Conservation (phyloP, 139 green algal genomes). For the Chlamydomonas incerta region DNA sequence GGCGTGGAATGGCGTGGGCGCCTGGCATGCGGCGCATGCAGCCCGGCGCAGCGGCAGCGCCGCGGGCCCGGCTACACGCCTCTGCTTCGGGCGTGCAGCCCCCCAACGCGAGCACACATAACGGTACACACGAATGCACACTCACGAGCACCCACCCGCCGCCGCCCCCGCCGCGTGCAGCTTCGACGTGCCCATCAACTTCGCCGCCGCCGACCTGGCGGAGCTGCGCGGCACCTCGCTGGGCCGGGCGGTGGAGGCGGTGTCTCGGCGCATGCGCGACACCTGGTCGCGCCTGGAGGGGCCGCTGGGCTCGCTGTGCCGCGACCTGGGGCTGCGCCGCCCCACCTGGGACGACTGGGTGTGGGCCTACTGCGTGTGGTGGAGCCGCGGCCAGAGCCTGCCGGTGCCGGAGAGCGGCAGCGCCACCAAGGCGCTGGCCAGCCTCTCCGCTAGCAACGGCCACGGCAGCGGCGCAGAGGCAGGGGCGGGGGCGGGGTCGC, state of each 20-base stretch:
- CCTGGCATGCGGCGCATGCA: no score
- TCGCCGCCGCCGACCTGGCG: constrained; percentile 61
- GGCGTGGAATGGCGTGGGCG: no score
- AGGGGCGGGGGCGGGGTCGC: no score
- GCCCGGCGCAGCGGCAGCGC: constrained; percentile 10
- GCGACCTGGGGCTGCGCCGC: constrained; percentile 9
- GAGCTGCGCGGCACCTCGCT: constrained; percentile 82
- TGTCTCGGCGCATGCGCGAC: constrained; percentile 8
- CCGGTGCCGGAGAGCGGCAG: constrained; percentile 49
- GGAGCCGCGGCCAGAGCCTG: constrained; percentile 65
- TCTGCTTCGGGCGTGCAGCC: no score
- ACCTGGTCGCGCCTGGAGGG: constrained; percentile 26
- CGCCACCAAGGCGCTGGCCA: no score
- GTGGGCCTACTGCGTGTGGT: constrained; percentile 76
- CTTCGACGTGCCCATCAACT: constrained; percentile 66
- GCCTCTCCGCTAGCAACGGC: no score
- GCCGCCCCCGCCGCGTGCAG: no score
- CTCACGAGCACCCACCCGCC: no score
- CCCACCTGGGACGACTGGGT: constrained; percentile 75
- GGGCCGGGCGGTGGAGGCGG: constrained; percentile 50
- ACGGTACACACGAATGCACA: no score
- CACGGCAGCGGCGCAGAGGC: no score
- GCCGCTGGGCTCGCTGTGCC: constrained; percentile 22
- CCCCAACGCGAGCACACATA: no score
- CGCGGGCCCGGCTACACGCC: no score